Evolutionary conservation across 176 grass and related monocot species (phyloP), one percentile per base, ranked within the genome.

Genomic region (Chrysopogon serrulatus): DNA sequence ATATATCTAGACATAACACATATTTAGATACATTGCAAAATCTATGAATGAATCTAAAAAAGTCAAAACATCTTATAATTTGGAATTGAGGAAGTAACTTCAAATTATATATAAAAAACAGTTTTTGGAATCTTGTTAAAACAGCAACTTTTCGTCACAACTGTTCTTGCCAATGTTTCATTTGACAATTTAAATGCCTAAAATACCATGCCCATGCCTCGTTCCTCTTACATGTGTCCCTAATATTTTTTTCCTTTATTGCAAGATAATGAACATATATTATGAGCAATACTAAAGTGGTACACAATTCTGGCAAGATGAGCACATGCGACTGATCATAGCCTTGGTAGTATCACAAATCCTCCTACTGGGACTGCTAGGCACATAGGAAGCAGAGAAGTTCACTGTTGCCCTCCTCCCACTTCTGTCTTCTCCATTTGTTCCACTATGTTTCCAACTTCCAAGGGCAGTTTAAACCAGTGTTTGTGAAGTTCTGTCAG

Each of bases 191-290:
- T 40, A 73, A 86, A 54, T 48, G 27, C 4, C 33, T n/a, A n/a
- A n/a, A n/a, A n/a, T n/a, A n/a, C n/a, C n/a, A n/a, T n/a, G n/a
- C n/a, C n/a, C n/a, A n/a, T n/a, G n/a, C n/a, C n/a, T n/a, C n/a
- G n/a, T n/a, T 73, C 83, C 12, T 54, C 31, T 70, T 83, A 51
- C 26, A 34, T 33, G 39, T 26, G 45, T 16, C 13, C 14, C 67
- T 88, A 61, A 83, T 73, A n/a, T 75, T 5, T 44, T 77, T 74
- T 47, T 65, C 71, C 33, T 36, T 51, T 71, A 11, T 84, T 71
- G 37, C 77, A 86, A 95, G 95, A 98, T 98, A 74, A 98, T 98
- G 48, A 98, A 98, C 84, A 90, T 98, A 51, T 98, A 94, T 65
- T 91, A 65, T 72, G 88, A 98, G 82, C 59, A 95, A 88, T 98